phyloP scores from a whole-genome alignment of 805 yeast genomes.

The Candida verbasci region DNA sequence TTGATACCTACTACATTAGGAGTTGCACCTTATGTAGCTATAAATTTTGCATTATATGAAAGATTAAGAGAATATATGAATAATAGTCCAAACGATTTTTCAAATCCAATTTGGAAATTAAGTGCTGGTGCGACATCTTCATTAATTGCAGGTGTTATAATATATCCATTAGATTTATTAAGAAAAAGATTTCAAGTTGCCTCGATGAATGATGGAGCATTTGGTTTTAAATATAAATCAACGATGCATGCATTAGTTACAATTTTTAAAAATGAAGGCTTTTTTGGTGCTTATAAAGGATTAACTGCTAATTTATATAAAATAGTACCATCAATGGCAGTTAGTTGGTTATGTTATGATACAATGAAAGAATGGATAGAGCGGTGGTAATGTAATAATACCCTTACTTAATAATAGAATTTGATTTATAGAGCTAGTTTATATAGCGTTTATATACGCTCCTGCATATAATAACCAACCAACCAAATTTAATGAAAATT shows the following conservation, averaged over 20 bases:
- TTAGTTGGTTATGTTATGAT: slow-evolving; percentile 87
- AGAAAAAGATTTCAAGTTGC: slow-evolving; percentile 90
- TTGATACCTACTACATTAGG: slow-evolving; percentile 88
- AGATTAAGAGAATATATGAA: slow-evolving; percentile 58
- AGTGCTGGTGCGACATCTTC: slow-evolving; percentile 83
- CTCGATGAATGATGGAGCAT: slow-evolving; percentile 68
- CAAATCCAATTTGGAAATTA: slow-evolving; percentile 53
- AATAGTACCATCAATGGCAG: slow-evolving; percentile 94
- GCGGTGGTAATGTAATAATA: slow-evolving; percentile 19
- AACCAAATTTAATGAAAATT: slow-evolving; percentile 3
- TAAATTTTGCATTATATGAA: slow-evolving; percentile 89
- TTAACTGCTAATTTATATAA: slow-evolving; percentile 78
- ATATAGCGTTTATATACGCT: neutral
- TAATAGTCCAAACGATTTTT: slow-evolving; percentile 28
- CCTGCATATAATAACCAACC: slow-evolving; percentile 6
- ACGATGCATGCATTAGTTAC: slow-evolving; percentile 69
- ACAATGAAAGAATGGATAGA: slow-evolving; percentile 47
- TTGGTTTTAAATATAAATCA: slow-evolving; percentile 80
- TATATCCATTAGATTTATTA: slow-evolving; percentile 87
- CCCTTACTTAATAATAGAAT: too few species aligned
- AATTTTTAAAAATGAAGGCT: slow-evolving; percentile 72
- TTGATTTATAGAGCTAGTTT: too few species aligned
- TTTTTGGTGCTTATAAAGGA: slow-evolving; percentile 67
- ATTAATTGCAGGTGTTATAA: slow-evolving; percentile 82
- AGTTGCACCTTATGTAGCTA: slow-evolving; percentile 93